Conservation (phyloP, 208 protist genomes). For the Trypanosoma theileri region DNA sequence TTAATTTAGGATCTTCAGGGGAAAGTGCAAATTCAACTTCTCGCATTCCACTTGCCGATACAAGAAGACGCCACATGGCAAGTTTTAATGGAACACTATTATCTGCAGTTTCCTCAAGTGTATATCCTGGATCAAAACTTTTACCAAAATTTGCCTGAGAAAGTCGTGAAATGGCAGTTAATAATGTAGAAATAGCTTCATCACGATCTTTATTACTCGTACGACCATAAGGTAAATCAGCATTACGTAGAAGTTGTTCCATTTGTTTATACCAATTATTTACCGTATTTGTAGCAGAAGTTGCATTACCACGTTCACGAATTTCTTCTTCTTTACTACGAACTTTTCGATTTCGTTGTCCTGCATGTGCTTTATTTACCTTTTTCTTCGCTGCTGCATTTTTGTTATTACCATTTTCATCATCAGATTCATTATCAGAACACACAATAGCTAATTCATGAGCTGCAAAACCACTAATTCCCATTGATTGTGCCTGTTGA, state of each 20-base stretch:
- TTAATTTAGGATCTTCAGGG: conserved; percentile 35
- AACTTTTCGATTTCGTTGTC: conserved; percentile 72
- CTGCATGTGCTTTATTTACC: conserved; percentile 50
- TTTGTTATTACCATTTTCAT: conserved; percentile 26
- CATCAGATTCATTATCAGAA: conserved; percentile 62
- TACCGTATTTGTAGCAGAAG: conserved; percentile 50
- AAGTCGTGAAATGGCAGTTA: conserved; percentile 40
- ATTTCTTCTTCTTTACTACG: conserved; percentile 82
- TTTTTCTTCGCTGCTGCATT: conserved; percentile 19
- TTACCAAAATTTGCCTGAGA: conserved; percentile 37
- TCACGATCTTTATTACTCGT: conserved; percentile 45
- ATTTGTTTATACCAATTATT: conserved; percentile 49
- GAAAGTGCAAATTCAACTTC: conserved; percentile 76
- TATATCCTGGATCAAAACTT: conserved; percentile 66
- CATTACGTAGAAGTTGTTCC: conserved; percentile 47
- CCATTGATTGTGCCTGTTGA: conserved; percentile 88
- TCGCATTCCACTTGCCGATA: conserved; percentile 59
- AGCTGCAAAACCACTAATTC: conserved; percentile 71
- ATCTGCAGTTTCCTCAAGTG: conserved; percentile 29
- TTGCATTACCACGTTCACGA: conserved; percentile 64
- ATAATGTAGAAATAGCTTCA: conserved; percentile 36
- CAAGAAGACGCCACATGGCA: conserved; percentile 75
- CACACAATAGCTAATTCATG: conserved; percentile 56
- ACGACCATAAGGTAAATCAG: conserved; percentile 40
- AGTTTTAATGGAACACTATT: conserved; percentile 48